Conservation (phyloP, 768 basidiomycete species). For the Naematelia aurantialba region DNA sequence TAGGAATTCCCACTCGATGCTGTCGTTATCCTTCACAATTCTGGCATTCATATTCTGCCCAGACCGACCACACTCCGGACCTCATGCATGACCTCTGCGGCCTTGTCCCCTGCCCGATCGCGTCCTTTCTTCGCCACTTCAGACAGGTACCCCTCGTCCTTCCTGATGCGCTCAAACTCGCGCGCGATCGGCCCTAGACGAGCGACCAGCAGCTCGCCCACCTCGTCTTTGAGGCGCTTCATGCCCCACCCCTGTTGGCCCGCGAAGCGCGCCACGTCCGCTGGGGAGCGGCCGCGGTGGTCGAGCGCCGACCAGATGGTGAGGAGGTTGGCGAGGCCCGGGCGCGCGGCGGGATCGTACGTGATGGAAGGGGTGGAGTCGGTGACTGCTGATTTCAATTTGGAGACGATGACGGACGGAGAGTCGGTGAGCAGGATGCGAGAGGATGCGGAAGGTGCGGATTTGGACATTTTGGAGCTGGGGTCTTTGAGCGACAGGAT, state of each 20-base stretch:
- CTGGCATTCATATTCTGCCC: conserved; percentile 20
- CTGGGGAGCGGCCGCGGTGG: conserved; percentile 16
- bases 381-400: conserved; percentile 77
- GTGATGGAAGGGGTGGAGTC: conserved; percentile 72
- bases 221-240: conserved; percentile 67
- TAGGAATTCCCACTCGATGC: no score
- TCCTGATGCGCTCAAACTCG: conserved; percentile 64
- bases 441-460: conserved; percentile 69
- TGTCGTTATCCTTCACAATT: background rate
- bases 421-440: conserved; percentile 83
- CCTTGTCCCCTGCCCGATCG: conserved; percentile 61
- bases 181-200: conserved; percentile 63
- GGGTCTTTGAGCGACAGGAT: conserved; percentile 84
- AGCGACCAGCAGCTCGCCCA: conserved; percentile 68
- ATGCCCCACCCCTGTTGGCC: conserved; percentile 56
- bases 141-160: conserved; percentile 61
- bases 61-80: conserved; percentile 70
- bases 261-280: conserved; percentile 52
- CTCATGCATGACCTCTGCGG: conserved; percentile 62
- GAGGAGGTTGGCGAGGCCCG: conserved; percentile 78
- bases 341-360: conserved; percentile 73
- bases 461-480: conserved; percentile 91
- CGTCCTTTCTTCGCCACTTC: conserved; percentile 65
- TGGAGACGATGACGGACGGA: conserved; percentile 59
- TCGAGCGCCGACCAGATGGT: conserved; percentile 66